These are phyloP conservation scores for Hemerocallis citrina DNA, from an alignment of 106 monocot genomes.

Conservation along the genomic window DNA sequence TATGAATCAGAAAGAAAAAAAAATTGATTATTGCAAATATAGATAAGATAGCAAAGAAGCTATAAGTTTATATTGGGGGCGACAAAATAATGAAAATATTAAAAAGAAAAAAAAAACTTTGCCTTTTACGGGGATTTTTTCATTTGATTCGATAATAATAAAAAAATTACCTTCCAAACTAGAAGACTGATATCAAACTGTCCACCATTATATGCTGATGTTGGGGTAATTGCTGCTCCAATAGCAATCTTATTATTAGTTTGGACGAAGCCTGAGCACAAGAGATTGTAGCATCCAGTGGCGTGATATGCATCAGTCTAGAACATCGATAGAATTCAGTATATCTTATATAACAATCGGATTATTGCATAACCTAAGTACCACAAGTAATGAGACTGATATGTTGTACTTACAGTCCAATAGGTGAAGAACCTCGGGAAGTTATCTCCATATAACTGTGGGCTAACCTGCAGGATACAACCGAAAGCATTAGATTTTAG, in stretches of 20 bases:
- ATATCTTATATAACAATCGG: too few relatives aligned
- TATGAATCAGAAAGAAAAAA: too few relatives aligned
- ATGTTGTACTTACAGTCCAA: slow-evolving; percentile 48
- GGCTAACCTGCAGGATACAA: slow-evolving; percentile 52
- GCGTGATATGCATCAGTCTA: slow-evolving; percentile 58
- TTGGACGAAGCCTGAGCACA: slow-evolving; percentile 68
- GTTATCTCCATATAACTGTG: slow-evolving; percentile 62
- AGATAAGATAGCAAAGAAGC: too few relatives aligned
- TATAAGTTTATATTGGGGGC: too few relatives aligned
- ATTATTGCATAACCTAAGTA: too few relatives aligned
- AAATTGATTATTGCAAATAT: too few relatives aligned
- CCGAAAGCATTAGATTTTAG: too few relatives aligned
- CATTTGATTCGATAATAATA: too few relatives aligned
- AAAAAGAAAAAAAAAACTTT: too few relatives aligned
- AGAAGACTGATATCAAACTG: slow-evolving; percentile 54
- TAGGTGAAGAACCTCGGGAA: slow-evolving; percentile 86
- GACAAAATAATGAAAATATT: too few relatives aligned
- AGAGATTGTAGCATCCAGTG: slow-evolving; percentile 67
- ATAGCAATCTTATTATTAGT: slow-evolving; percentile 51
- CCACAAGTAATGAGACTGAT: neutral
- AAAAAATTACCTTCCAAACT: slow-evolving; percentile 39
- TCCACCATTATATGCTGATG: slow-evolving; percentile 19
- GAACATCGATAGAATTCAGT: neutral
- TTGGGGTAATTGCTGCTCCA: slow-evolving; percentile 50
- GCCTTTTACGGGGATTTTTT: too few relatives aligned